Conservation (phyloP, 108 stramenopile genomes). For the Cylindrotheca closterium region DNA sequence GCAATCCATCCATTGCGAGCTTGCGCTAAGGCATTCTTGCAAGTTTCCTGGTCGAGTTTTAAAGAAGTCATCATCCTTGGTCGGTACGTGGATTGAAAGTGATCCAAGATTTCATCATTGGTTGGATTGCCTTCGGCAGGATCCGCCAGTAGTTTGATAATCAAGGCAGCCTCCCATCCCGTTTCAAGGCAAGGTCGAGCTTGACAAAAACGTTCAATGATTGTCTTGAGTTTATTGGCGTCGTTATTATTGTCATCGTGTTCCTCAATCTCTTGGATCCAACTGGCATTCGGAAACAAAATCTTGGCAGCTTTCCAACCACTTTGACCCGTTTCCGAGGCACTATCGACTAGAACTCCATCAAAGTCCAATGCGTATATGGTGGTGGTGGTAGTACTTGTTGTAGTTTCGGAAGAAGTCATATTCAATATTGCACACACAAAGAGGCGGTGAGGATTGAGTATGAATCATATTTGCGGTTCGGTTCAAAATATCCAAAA, state of each 20-base stretch:
- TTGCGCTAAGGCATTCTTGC: conserved; percentile 7
- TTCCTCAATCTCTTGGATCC: conserved; percentile 3
- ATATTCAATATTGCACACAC: too few relatives aligned
- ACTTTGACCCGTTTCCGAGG: conserved; percentile 12
- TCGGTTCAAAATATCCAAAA: too few relatives aligned
- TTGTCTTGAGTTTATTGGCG: conserved; percentile 5
- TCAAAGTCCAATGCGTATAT: conserved; percentile 33
- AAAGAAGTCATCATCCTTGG: conserved; percentile 1
- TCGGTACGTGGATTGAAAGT: conserved; percentile 1
- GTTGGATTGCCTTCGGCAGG: conserved; percentile 1
- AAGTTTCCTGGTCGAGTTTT: background rate
- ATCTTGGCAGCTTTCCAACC: conserved; percentile 17
- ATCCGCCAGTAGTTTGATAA: conserved; percentile 19
- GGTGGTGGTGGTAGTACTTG: too few relatives aligned
- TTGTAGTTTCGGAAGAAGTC: too few relatives aligned
- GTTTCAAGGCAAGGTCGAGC: conserved; percentile 29
- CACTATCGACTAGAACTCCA: conserved; percentile 32
- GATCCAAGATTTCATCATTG: conserved; percentile 11
- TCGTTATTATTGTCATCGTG: background rate
- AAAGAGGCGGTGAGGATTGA: too few relatives aligned
- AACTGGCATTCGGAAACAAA: conserved; percentile 9
- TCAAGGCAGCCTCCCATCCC: conserved; percentile 32
- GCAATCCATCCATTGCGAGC: conserved; percentile 32
- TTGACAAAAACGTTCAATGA: conserved; percentile 20
- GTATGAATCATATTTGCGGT: too few relatives aligned